A percentile compares a stretch with the other conserved stretches of the same genome.
Conservation (phyloP, 1,284 basidiomycete genomes). For the Irpex lacteus region DNA sequence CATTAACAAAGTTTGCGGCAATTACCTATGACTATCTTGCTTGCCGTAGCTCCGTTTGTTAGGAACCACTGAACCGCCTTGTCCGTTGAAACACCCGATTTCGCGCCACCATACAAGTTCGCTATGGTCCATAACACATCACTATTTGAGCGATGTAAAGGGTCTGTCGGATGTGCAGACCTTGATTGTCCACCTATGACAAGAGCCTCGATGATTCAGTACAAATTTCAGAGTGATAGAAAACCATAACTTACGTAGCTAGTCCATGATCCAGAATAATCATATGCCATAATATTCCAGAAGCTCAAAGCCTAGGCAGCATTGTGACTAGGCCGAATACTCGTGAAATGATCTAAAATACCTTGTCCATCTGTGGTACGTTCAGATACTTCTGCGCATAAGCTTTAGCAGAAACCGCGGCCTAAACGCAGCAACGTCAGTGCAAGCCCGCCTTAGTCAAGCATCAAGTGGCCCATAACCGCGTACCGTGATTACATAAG, state of each 20-base stretch:
- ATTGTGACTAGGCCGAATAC: neutral
- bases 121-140: slow-evolving; percentile 33
- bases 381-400: slow-evolving; percentile 65
- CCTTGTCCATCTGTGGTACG: slow-evolving; percentile 69
- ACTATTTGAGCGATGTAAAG: neutral
- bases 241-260: slow-evolving; percentile 27
- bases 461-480: neutral
- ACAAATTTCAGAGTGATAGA: neutral
- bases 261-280: slow-evolving; percentile 73
- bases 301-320: slow-evolving; percentile 48
- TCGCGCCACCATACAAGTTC: slow-evolving; percentile 68
- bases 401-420: slow-evolving; percentile 60
- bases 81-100: slow-evolving; percentile 69
- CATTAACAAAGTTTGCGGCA: neutral
- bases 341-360: neutral
- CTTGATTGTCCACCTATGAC: slow-evolving; percentile 62
- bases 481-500: slow-evolving; percentile 56
- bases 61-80: slow-evolving; percentile 67
- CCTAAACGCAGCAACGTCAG: slow-evolving; percentile 15
- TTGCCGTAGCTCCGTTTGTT: slow-evolving; percentile 61
- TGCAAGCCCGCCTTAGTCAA: no score
- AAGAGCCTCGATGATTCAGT: neutral
- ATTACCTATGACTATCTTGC: slow-evolving; percentile 70
- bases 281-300: slow-evolving; percentile 91
- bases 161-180: slow-evolving; percentile 3